These are phyloP conservation scores for Nannochloris sp. DNA, from an alignment of 139 green algal genomes.

Conservation along the genomic window DNA sequence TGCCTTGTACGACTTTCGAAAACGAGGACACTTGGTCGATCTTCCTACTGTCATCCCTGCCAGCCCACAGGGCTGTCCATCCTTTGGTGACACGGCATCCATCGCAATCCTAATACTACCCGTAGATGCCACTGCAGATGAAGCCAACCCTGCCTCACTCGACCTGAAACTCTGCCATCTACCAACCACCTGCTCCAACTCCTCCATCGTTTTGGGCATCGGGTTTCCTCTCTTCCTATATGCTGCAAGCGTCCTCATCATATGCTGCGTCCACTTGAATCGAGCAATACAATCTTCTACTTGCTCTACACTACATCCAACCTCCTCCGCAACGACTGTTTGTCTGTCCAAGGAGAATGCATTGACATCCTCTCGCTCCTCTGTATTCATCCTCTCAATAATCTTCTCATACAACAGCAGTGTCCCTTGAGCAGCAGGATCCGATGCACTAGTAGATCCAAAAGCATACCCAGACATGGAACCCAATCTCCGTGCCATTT, in stretches of 20 bases:
- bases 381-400: conserved; percentile 16
- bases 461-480: conserved; percentile 19
- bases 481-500: conserved; percentile 19
- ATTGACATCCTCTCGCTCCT: conserved; percentile 16
- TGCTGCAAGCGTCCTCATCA: conserved; percentile 12
- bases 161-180: conserved; percentile 13
- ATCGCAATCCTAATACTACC: conserved; percentile 4
- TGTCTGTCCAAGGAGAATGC: conserved; percentile 8
- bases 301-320: background rate
- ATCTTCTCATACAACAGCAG: conserved; percentile 24
- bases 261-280: conserved; percentile 21
- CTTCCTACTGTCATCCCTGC: conserved; percentile 11
- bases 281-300: conserved; percentile 28
- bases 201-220: conserved; percentile 10
- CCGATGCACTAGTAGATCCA: conserved; percentile 4
- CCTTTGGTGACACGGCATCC: conserved; percentile 4
- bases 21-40: conserved; percentile 24
- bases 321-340: conserved; percentile 10
- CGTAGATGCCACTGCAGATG: background rate
- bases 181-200: conserved; percentile 18
- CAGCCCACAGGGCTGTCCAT: conserved; percentile 18
- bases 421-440: conserved; percentile 13
- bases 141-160: background rate
- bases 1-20: conserved; percentile 18
- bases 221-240: conserved; percentile 13